A percentile compares a stretch with the other conserved stretches of the same genome.
These are phyloP conservation scores for Neofusicoccum sp. DNA, from an alignment of 2,329 filamentous ascomycete species.

Conservation along the genomic window DNA sequence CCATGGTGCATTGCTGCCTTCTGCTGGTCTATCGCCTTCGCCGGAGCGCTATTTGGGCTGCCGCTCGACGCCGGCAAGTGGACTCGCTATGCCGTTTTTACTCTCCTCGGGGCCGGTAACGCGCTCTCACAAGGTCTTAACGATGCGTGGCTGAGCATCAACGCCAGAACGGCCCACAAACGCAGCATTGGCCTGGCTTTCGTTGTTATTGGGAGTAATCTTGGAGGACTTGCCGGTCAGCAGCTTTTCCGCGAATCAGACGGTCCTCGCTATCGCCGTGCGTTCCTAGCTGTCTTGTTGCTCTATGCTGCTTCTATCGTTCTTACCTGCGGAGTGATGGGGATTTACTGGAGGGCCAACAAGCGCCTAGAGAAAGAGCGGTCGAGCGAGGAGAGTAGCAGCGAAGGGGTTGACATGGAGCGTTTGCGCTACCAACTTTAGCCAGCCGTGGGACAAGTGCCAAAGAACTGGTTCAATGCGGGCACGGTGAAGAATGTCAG, in stretches of 20 bases:
- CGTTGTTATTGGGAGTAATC: background rate
- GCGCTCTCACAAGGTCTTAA: background rate
- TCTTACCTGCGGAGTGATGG: background rate
- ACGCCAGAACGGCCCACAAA: background rate
- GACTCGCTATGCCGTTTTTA: background rate
- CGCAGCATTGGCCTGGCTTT: background rate
- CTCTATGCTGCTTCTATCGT: background rate
- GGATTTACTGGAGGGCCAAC: background rate
- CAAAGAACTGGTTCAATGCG: too few species aligned
- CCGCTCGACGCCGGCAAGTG: background rate
- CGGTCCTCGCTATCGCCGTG: background rate
- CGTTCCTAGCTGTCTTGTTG: background rate
- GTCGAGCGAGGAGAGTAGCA: background rate
- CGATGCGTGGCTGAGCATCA: background rate
- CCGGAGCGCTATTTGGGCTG: background rate
- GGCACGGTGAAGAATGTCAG: too few species aligned
- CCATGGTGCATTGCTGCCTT: background rate
- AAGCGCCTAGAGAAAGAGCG: background rate
- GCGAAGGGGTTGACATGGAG: background rate
- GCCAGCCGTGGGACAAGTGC: background rate
- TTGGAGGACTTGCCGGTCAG: background rate
- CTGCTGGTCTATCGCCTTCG: background rate
- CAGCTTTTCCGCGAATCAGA: background rate
- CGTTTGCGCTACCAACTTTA: background rate
- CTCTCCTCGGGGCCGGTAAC: too few species aligned